phyloP scores from a whole-genome alignment of 306 rosid genomes.

The peach (Prunus persica) region DNA sequence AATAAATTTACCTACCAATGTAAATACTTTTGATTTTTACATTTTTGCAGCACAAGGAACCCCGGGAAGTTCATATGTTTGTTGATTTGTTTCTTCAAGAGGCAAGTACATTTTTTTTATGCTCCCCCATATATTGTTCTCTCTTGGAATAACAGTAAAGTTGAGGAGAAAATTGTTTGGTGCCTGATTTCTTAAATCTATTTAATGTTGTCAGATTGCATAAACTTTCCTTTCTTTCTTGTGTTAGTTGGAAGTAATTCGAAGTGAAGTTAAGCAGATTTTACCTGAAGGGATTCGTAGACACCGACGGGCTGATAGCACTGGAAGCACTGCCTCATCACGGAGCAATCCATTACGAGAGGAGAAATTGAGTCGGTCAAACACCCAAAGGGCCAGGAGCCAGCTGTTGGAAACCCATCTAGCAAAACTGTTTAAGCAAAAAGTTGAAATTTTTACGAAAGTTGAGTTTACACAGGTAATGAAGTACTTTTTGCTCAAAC shows the following conservation, averaged over 20 bases:
- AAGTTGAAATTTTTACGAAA: constrained; percentile 93
- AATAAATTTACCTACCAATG: constrained; percentile 8
- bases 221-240: constrained; percentile 13
- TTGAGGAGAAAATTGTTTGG: neutral
- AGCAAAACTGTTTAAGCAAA: constrained; percentile 87
- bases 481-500: constrained; percentile 21
- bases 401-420: constrained; percentile 96
- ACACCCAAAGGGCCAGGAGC: constrained; percentile 84
- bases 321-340: constrained; percentile 81
- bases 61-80: constrained; percentile 95
- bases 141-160: constrained; percentile 17
- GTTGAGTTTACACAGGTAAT: constrained; percentile 88
- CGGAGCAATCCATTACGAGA: constrained; percentile 87
- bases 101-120: constrained; percentile 47
- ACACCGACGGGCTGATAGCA: constrained; percentile 83
- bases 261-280: constrained; percentile 75
- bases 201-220: neutral
- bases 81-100: constrained; percentile 90
- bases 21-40: constrained; percentile 22
- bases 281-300: constrained; percentile 67
- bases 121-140: neutral
- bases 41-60: constrained; percentile 89
- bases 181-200: constrained; percentile 2
- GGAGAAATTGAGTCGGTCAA: constrained; percentile 71
- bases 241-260: constrained; percentile 67